Conservation (phyloP, 306 rosid genomes). For the Prunus fruticosa region DNA sequence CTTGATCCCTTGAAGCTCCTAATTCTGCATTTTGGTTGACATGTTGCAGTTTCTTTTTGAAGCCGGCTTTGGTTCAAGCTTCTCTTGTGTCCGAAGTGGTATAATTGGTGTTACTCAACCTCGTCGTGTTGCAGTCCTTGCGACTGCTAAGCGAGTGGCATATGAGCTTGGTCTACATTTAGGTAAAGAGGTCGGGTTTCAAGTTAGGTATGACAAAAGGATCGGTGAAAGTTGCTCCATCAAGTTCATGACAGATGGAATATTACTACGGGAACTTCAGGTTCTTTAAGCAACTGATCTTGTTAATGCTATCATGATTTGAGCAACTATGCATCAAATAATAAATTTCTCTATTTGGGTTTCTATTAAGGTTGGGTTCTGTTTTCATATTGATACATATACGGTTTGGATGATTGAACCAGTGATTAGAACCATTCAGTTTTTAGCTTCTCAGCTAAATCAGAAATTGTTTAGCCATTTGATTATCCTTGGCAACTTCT, state of each 20-base stretch:
- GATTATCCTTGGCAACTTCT: too few relatives aligned
- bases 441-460: too few relatives aligned
- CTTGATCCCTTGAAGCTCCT: slow-evolving; percentile 11
- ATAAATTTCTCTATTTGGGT: background rate
- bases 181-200: slow-evolving; percentile 88
- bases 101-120: slow-evolving; percentile 94
- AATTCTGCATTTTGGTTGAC: slow-evolving; percentile 8
- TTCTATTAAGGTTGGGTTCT: background rate
- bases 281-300: slow-evolving; percentile 24
- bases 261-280: slow-evolving; percentile 92
- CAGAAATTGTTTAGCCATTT: too few relatives aligned
- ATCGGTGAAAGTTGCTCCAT: slow-evolving; percentile 77
- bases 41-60: slow-evolving; percentile 72
- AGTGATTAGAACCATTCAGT: too few relatives aligned
- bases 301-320: slow-evolving; percentile 2
- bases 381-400: background rate
- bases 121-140: slow-evolving; percentile 92
- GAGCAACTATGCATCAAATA: background rate
- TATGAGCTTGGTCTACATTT: slow-evolving; percentile 74
- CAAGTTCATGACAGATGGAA: slow-evolving; percentile 97
- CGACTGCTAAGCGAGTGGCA: slow-evolving; percentile 92
- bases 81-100: slow-evolving; percentile 44
- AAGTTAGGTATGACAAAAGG: slow-evolving; percentile 88
- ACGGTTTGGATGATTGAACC: background rate
- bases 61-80: slow-evolving; percentile 82